Percentiles rank a stretch among this genome's conserved stretches.
These are phyloP conservation scores for Fistulinella staudtii DNA, from an alignment of 1,284 basidiomycete species.

Conservation along the genomic window DNA sequence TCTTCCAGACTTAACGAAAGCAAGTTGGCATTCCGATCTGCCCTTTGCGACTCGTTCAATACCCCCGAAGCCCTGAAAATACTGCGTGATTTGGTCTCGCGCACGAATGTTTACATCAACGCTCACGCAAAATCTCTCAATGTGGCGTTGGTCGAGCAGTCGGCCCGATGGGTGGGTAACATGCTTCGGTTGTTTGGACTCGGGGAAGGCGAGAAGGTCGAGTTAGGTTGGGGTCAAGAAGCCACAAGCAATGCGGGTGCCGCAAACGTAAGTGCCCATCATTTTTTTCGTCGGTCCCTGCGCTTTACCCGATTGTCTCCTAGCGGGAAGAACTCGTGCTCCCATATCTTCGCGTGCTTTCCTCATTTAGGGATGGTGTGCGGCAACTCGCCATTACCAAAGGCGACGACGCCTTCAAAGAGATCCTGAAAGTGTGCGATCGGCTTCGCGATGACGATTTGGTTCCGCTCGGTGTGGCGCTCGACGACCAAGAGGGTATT, in stretches of 20 bases:
- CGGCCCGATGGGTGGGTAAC: conserved; percentile 81
- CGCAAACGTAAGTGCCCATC: conserved; percentile 53
- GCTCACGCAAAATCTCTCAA: conserved; percentile 59
- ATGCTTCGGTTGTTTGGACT: conserved; percentile 97
- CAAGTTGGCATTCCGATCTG: conserved; percentile 80
- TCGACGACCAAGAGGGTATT: conserved; percentile 93
- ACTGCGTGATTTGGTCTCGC: conserved; percentile 82
- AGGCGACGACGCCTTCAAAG: conserved; percentile 61
- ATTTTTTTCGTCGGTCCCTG: background rate
- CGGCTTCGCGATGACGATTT: conserved; percentile 87
- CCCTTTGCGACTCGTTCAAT: conserved; percentile 97
- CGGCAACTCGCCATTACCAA: conserved; percentile 79
- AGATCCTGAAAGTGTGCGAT: conserved; percentile 84
- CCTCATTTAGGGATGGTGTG: conserved; percentile 89
- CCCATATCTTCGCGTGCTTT: conserved; percentile 86
- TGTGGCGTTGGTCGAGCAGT: conserved; percentile 65
- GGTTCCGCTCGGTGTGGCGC: conserved; percentile 88
- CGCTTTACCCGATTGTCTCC: background rate
- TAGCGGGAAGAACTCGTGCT: conserved; percentile 84
- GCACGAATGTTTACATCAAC: conserved; percentile 87
- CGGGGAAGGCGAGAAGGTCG: conserved; percentile 68
- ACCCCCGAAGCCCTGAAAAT: conserved; percentile 81
- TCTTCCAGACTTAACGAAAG: conserved; percentile 63
- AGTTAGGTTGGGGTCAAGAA: conserved; percentile 73
- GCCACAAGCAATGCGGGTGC: conserved; percentile 37